Conservation (phyloP, 148 eudicot genomes). For the Rhododendron simsii region DNA sequence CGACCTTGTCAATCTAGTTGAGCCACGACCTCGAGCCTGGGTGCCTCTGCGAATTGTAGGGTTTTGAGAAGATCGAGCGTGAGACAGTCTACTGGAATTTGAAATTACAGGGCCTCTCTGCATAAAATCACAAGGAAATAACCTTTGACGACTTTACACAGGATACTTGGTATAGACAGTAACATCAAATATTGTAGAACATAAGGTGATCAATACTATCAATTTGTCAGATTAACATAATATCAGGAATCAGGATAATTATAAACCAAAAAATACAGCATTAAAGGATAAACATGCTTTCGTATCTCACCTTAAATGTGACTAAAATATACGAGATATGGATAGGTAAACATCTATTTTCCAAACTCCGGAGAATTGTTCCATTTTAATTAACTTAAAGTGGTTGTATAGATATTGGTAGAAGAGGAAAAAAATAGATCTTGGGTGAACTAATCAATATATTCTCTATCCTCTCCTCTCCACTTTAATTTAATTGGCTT, state of each 20-base stretch:
- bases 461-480: background rate
- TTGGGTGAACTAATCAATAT: background rate
- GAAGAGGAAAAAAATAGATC: background rate
- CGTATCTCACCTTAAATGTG: background rate
- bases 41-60: slow-evolving; percentile 36
- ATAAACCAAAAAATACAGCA: background rate
- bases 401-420: background rate
- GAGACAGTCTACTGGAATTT: slow-evolving; percentile 30
- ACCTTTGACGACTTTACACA: background rate
- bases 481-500: background rate
- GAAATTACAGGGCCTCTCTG: slow-evolving; percentile 34
- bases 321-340: background rate
- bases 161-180: background rate
- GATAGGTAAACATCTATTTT: background rate
- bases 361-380: background rate
- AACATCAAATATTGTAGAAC: background rate
- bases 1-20: slow-evolving; percentile 42
- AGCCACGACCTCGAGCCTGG: slow-evolving; percentile 34
- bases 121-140: background rate
- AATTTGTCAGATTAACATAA: background rate
- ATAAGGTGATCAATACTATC: background rate
- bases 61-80: slow-evolving; percentile 34
- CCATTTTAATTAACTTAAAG: background rate
- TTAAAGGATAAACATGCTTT: background rate
- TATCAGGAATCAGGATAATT: background rate